Evolutionary conservation across 495 filamentous ascomycete species (phyloP), one percentile per base, ranked within the genome.

Genomic region (Aspergillus baeticus): DNA sequence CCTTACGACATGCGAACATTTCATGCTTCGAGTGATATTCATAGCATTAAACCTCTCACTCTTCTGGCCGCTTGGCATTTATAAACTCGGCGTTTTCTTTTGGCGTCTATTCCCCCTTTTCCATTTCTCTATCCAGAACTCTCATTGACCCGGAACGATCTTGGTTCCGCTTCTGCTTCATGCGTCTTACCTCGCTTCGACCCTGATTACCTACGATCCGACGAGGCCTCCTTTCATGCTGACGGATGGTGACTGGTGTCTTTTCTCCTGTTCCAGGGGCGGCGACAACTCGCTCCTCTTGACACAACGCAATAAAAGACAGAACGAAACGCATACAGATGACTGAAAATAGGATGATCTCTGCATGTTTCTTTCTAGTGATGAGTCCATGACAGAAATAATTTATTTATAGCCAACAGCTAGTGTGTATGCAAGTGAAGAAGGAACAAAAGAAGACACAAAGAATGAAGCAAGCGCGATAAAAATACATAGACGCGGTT

Each of bases 11-110:
- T 69, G 55, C 44, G 64, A 61, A 63, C 64, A 60, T 67, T 63
- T 59, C 57, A 39, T 41, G 42, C 51, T 63, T 54, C 63, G 63
- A 61, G 66, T 67, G 69, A 66, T 57, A 57, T 57, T 45, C 54
- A 44, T 36, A 17, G 45, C 45, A 49, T 23, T 41, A 46, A 39
- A 37, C 10, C 49, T 50, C 54, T 48, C 23, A 39, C 15, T 26
- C 29, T 26, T 18, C 37, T 21, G 10, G 35, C 54, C 26, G 46
- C 45, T 57, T 57, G 54, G 45, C 37, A 36, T 57, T 49, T 45
- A 57, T 50, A 50, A 52, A 69, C 64, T 42, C 39, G 70, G 72
- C 70, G 74, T 75, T 73, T 22, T 51, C 51, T 49, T 62, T 63
- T 57, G 63, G 44, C 50, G 50, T 59, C 42, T 41, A 53, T 29